Evolutionary conservation across 306 rosid genomes (phyloP).

Genomic region (Pterocarpus macrocarpus): DNA sequence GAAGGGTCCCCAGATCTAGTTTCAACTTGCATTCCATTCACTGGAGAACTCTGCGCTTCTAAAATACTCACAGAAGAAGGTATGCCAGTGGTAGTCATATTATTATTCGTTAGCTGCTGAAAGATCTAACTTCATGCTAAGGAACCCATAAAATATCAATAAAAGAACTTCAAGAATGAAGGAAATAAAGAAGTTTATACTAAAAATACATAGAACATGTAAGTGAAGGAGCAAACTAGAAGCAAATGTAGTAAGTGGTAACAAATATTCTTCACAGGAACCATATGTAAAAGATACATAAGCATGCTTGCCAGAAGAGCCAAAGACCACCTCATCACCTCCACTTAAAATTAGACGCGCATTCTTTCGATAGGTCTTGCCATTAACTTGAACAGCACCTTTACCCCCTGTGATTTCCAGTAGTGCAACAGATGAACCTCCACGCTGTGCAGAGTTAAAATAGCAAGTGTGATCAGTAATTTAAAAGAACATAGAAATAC

Average conservation of each 20-base stretch:
- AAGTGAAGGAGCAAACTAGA: conserved; percentile 1
- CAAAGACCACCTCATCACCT: conserved; percentile 91
- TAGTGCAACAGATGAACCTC: conserved; percentile 73
- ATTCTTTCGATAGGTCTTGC: conserved; percentile 63
- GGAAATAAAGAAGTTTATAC: background rate
- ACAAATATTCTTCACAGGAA: conserved; percentile 24
- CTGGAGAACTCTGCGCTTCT: conserved; percentile 77
- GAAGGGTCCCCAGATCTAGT: conserved; percentile 87
- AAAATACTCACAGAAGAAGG: conserved; percentile 78
- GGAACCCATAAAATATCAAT: conserved; percentile 50
- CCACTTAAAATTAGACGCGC: conserved; percentile 65
- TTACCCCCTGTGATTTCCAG: conserved; percentile 83
- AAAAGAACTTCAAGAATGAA: conserved; percentile 23
- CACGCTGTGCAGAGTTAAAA: conserved; percentile 63
- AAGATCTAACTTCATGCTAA: conserved; percentile 72
- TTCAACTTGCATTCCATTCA: conserved; percentile 80
- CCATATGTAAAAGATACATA: conserved; percentile 79
- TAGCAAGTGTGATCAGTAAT: conserved; percentile 44
- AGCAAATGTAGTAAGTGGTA: background rate
- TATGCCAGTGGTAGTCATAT: conserved; percentile 63
- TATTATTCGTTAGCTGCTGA: conserved; percentile 76
- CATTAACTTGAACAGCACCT: conserved; percentile 81
- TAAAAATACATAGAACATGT: conserved; percentile 15
- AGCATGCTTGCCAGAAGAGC: conserved; percentile 75
- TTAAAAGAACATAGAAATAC: conserved; percentile 13